Percentiles rank a stretch among this genome's conserved stretches.
Conservation (phyloP, 2,329 filamentous ascomycete genomes). For the Venturia pyrina region DNA sequence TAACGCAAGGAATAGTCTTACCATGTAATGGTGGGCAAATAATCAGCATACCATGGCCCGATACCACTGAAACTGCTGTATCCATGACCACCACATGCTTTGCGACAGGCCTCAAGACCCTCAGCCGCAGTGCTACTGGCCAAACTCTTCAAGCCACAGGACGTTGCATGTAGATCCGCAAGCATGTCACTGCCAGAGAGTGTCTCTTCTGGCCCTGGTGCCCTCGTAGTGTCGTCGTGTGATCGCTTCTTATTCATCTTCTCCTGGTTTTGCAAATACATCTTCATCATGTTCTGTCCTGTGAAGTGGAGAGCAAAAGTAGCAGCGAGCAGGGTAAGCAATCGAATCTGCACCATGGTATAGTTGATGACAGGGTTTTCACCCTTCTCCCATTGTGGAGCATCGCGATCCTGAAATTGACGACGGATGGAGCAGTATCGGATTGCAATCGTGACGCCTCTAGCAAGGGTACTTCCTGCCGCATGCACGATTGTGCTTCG, state of each 20-base stretch:
- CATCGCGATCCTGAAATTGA: conserved; percentile 68
- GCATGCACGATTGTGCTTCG: conserved; percentile 61
- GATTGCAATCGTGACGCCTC: conserved; percentile 68
- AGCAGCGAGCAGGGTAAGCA: conserved; percentile 61
- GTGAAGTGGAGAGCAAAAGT: conserved; percentile 72
- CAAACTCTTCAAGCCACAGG: conserved; percentile 65
- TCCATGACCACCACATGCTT: conserved; percentile 68
- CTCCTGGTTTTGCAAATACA: conserved; percentile 64
- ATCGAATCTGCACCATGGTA: conserved; percentile 68
- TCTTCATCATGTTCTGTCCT: conserved; percentile 62
- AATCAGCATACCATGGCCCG: conserved; percentile 64
- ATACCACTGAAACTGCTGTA: conserved; percentile 70
- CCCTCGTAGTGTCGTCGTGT: conserved; percentile 41
- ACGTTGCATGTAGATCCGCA: conserved; percentile 66
- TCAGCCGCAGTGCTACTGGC: conserved; percentile 64
- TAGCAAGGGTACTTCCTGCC: conserved; percentile 59
- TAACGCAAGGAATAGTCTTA: neutral
- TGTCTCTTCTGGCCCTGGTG: conserved; percentile 50
- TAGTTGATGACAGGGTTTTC: conserved; percentile 74
- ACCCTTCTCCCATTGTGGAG: conserved; percentile 43
- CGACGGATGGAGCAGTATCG: conserved; percentile 63
- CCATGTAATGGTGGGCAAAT: conserved; percentile 61
- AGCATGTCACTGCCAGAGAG: conserved; percentile 34
- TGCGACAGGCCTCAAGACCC: conserved; percentile 63
- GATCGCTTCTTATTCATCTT: conserved; percentile 44